Evolutionary conservation across 495 filamentous ascomycete genomes (phyloP).

Genomic region (Extremus antarcticus): DNA sequence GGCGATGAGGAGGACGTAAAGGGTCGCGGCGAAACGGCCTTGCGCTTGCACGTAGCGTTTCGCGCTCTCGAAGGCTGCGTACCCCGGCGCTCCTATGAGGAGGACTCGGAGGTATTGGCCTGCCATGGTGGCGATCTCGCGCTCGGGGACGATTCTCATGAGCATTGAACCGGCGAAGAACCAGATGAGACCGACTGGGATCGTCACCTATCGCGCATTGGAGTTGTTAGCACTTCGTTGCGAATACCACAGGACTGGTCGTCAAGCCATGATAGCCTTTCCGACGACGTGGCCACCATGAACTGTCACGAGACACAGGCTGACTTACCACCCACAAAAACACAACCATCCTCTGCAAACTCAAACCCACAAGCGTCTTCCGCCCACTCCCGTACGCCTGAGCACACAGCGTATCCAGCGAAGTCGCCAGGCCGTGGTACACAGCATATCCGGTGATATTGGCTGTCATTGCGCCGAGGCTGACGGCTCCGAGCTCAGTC

Average conservation of each 20-base stretch:
- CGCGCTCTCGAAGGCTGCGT: slow-evolving; percentile 55
- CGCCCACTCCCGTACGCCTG: slow-evolving; percentile 65
- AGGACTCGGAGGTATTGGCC: slow-evolving; percentile 57
- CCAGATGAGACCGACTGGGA: slow-evolving; percentile 56
- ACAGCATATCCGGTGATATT: slow-evolving; percentile 62
- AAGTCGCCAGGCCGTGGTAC: slow-evolving; percentile 59
- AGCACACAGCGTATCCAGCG: slow-evolving; percentile 61
- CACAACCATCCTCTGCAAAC: slow-evolving; percentile 59
- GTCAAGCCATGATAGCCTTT: too few species aligned
- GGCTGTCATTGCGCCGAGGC: slow-evolving; percentile 59
- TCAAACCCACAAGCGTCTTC: slow-evolving; percentile 56
- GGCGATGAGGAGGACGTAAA: slow-evolving; percentile 53
- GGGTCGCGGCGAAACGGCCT: slow-evolving; percentile 56
- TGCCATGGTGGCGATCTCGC: slow-evolving; percentile 50
- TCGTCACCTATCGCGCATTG: too few species aligned
- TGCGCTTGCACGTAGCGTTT: slow-evolving; percentile 67
- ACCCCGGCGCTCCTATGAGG: slow-evolving; percentile 55
- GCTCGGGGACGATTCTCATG: slow-evolving; percentile 46
- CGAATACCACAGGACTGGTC: too few species aligned
- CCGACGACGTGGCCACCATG: too few species aligned
- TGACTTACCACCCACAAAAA: slow-evolving; percentile 51
- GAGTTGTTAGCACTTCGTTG: too few species aligned
- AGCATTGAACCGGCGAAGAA: slow-evolving; percentile 46
- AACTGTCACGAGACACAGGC: too few species aligned
- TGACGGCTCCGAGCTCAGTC: slow-evolving; percentile 53